Evolutionary conservation across 768 basidiomycete species (phyloP).

Genomic region (Tremella yokohamensis): DNA sequence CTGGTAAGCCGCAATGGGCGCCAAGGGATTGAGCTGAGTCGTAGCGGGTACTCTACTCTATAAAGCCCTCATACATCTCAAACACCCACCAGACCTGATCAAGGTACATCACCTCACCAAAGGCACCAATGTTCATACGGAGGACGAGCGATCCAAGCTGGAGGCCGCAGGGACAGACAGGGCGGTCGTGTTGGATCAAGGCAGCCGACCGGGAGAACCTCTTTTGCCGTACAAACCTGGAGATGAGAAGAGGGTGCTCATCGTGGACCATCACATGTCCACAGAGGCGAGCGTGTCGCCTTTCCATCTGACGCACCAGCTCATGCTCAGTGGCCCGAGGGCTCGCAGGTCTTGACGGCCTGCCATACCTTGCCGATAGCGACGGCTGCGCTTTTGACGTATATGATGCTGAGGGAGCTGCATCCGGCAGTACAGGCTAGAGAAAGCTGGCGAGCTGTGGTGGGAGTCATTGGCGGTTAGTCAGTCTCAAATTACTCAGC

Average conservation of each 20-base stretch:
- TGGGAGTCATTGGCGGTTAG: conserved; percentile 56
- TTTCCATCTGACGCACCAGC: not conserved
- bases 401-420: conserved; percentile 52
- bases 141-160: conserved; percentile 48
- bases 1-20: conserved; percentile 23
- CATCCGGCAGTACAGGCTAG: conserved; percentile 38
- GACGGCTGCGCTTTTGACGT: conserved; percentile 55
- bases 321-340: conserved; percentile 50
- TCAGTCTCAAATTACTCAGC: conserved; percentile 1
- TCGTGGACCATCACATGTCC: conserved; percentile 58
- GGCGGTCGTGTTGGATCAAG: conserved; percentile 56
- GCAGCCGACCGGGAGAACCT: conserved; percentile 53
- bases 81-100: conserved; percentile 47
- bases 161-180: conserved; percentile 43
- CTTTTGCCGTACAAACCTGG: conserved; percentile 25
- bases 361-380: conserved; percentile 54
- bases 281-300: conserved; percentile 37
- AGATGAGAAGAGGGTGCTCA: conserved; percentile 41
- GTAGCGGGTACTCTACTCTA: conserved; percentile 52
- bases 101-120: conserved; percentile 54
- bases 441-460: conserved; percentile 53
- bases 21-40: not conserved
- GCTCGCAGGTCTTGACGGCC: conserved; percentile 52
- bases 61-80: conserved; percentile 52
- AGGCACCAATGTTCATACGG: conserved; percentile 54